Evolutionary conservation across 257 asterid species (phyloP), one percentile per base, ranked within the genome.

Genomic region (Nicotiana sylvestris): DNA sequence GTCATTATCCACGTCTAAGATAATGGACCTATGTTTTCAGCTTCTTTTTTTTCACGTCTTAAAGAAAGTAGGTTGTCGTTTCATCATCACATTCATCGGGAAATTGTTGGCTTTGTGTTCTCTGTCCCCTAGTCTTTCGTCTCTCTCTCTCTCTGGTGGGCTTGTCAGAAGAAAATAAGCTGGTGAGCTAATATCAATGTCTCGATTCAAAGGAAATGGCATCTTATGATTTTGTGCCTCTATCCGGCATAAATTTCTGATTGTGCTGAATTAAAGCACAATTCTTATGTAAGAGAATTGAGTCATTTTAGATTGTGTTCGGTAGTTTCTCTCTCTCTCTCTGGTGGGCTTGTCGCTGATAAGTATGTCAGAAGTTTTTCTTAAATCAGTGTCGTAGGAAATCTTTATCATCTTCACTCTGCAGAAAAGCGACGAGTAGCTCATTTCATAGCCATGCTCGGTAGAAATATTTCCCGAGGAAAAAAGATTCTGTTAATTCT

Each of bases 1-100:
- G 29, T 49, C 79, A 25, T 53, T 76, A 76, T 76, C 80, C 64
- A 15, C 64, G 80, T 51, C 51, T 15, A 74, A 74, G 80, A 49
- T 27, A 15, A 51, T 74, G 27, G 43, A 74, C 16, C 64, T 6
- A 15, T 13, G n/a, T 51, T 76, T 12, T 53, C 29, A 51, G 15
- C 37, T 72, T 29, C 30, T 29, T 29, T 46, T 25, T 39, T 72
- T 25, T 46, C 60, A 62, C 13, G 12, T 72, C 21, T 25, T 25
- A 11, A 35, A 25, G 11, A 46, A 46, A 58, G 39, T 72, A 25
- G 5, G 46, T 49, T 25, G 27, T 74, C 10, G 6, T 35, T 25
- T 76, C 8, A 11, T 49, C 43, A 49, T 74, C 16, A 51, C 29
- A 27, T 3, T 51, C 16, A 15, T 76, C 18, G 29, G 5, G 27